Percentiles rank a stretch among this genome's conserved stretches.
Conservation (phyloP, 495 filamentous ascomycete species). For the Neurospora sp. region DNA sequence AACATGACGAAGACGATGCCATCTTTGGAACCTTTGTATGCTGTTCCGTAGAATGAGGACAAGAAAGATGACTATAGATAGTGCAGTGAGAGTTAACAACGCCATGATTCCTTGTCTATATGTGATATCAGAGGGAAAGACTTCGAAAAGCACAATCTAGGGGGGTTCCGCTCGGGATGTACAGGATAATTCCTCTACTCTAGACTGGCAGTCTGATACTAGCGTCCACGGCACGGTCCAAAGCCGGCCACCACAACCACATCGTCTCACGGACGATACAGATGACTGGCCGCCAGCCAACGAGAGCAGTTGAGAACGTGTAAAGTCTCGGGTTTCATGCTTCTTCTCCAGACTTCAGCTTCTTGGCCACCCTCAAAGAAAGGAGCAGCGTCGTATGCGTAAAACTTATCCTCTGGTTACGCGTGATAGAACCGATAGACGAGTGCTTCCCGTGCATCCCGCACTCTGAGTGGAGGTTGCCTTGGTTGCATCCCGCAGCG, state of each 20-base stretch:
- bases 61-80: neutral
- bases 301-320: neutral
- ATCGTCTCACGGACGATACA: neutral
- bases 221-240: neutral
- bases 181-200: neutral
- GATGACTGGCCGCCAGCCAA: neutral
- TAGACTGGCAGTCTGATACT: neutral
- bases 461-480: neutral
- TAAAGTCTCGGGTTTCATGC: neutral
- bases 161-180: neutral
- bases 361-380: neutral
- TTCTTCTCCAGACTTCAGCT: neutral
- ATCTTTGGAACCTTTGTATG: constrained; percentile 7
- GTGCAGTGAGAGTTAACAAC: neutral
- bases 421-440: neutral
- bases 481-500: neutral
- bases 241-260: neutral
- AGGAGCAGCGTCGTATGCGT: neutral
- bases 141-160: neutral
- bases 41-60: neutral
- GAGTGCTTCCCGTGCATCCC: neutral
- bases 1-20: constrained; percentile 21
- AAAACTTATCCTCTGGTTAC: too few relatives aligned
- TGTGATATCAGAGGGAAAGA: neutral
- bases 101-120: neutral